A percentile compares a stretch with the other conserved stretches of the same genome.
Conservation (phyloP, 768 basidiomycete species). For the Mycena polygramma region DNA sequence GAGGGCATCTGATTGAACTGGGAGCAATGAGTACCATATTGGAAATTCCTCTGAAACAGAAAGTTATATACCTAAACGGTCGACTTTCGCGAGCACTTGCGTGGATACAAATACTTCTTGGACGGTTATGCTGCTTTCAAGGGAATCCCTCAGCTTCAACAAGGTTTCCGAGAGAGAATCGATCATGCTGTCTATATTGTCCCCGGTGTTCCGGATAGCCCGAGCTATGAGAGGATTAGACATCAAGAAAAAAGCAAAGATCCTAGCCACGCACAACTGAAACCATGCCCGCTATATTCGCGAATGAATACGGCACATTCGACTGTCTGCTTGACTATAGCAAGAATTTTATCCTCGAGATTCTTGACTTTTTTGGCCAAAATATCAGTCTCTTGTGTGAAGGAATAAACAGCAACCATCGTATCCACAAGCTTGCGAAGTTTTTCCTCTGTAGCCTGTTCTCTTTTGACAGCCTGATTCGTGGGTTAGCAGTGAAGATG, state of each 20-base stretch:
- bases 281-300: constrained; percentile 4
- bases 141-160: background rate
- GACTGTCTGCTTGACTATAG: constrained; percentile 3
- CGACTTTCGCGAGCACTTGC: background rate
- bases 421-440: too few relatives aligned
- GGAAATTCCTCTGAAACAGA: background rate
- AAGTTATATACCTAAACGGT: background rate
- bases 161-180: too few relatives aligned
- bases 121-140: background rate
- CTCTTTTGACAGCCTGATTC: too few relatives aligned
- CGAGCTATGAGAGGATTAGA: background rate
- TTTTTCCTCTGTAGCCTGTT: too few relatives aligned
- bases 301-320: constrained; percentile 13
- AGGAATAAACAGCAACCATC: too few relatives aligned
- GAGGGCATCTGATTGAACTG: too few relatives aligned
- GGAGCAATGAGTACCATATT: background rate
- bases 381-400: too few relatives aligned
- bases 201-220: background rate
- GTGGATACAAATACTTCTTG: background rate
- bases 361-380: too few relatives aligned
- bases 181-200: too few relatives aligned
- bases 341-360: too few relatives aligned
- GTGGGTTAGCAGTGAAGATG: too few relatives aligned
- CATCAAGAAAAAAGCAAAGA: too few relatives aligned
- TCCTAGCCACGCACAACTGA: background rate